These are phyloP conservation scores for Naegleria gruberi DNA, from an alignment of 208 protist species.

Conservation along the genomic window DNA sequence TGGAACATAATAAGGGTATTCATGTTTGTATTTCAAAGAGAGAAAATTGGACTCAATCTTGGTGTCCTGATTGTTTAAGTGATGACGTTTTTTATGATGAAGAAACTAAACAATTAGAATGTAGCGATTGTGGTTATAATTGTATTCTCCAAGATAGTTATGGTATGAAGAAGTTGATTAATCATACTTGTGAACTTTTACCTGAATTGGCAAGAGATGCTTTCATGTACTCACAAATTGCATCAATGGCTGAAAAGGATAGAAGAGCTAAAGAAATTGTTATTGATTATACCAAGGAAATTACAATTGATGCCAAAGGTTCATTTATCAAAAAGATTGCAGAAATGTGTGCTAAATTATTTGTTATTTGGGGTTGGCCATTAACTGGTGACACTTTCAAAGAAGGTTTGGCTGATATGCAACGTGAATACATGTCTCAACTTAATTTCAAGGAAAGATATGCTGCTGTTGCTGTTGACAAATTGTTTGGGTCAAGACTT, in stretches of 20 bases:
- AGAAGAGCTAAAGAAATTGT: constrained; percentile 14
- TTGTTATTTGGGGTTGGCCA: constrained; percentile 23
- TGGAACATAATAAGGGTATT: constrained; percentile 14
- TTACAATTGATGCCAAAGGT: not conserved
- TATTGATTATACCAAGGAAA: not conserved
- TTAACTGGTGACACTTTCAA: constrained; percentile 3
- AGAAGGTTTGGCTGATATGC: not conserved
- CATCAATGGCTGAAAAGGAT: constrained; percentile 14
- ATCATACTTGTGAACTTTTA: constrained; percentile 22
- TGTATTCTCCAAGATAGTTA: not conserved
- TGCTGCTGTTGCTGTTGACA: constrained; percentile 15
- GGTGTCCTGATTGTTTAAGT: constrained; percentile 14
- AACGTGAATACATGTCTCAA: constrained; percentile 9
- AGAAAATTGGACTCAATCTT: constrained; percentile 15
- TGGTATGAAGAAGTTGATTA: constrained; percentile 20
- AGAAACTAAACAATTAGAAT: constrained; percentile 21
- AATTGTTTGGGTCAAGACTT: constrained; percentile 6
- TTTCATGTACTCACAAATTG: constrained; percentile 25
- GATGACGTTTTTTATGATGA: constrained; percentile 24
- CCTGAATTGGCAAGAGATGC: constrained; percentile 20
- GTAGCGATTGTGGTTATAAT: constrained; percentile 1
- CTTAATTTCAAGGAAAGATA: constrained; percentile 16
- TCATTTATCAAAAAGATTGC: constrained; percentile 19
- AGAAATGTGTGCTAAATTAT: constrained; percentile 22
- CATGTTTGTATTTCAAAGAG: constrained; percentile 19